phyloP scores from a whole-genome alignment of 768 basidiomycete genomes.

The Xanthoconium purpureum region DNA sequence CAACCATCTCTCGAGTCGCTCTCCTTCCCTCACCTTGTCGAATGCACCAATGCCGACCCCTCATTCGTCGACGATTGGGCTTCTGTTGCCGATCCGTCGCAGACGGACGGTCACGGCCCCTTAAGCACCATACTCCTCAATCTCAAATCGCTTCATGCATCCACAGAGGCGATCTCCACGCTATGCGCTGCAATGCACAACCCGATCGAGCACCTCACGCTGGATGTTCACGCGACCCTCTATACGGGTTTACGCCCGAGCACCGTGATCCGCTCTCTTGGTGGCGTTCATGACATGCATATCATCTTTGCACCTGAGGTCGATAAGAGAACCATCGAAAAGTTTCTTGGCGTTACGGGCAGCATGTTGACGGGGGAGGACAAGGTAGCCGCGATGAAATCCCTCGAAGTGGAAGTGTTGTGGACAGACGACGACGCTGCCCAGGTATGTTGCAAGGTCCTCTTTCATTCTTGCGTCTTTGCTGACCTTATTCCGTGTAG shows the following conservation, averaged over 20 bases:
- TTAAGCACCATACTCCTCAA: conserved; percentile 18
- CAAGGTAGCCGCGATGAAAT: conserved; percentile 12
- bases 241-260: conserved; percentile 31
- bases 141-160: conserved; percentile 28
- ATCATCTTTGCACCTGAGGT: conserved; percentile 30
- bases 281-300: conserved; percentile 30
- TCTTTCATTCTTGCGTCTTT: neutral
- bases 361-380: conserved; percentile 16
- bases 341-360: conserved; percentile 28
- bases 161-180: conserved; percentile 22
- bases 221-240: conserved; percentile 28
- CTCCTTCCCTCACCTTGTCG: conserved; percentile 26
- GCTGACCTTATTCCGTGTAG: conserved; percentile 4
- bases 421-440: conserved; percentile 30
- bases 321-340: conserved; percentile 32
- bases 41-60: conserved; percentile 2
- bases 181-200: conserved; percentile 18
- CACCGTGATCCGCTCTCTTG: conserved; percentile 23
- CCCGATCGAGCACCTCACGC: conserved; percentile 20
- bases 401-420: conserved; percentile 27
- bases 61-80: conserved; percentile 13
- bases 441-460: conserved; percentile 15
- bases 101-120: neutral
- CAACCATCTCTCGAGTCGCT: conserved; percentile 28
- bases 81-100: neutral